These are phyloP conservation scores for Aspergillus wentii DNA, from an alignment of 495 filamentous ascomycete species.

Conservation along the genomic window DNA sequence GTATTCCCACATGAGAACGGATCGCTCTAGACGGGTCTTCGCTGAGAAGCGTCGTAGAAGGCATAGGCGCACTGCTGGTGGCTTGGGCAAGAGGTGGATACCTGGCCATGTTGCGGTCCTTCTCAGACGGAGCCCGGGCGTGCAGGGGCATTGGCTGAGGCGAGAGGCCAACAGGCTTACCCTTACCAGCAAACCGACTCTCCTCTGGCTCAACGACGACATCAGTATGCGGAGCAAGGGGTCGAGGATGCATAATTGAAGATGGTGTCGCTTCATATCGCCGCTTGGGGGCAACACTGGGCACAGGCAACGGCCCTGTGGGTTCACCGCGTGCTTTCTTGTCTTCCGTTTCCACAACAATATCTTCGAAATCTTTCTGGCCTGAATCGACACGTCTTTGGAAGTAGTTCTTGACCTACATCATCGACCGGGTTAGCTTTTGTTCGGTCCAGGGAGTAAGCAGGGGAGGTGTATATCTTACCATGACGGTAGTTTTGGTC, in stretches of 20 bases:
- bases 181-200: slow-evolving; percentile 42
- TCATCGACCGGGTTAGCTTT: no score
- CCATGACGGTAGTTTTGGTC: slow-evolving; percentile 92
- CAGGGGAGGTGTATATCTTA: no score
- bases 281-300: slow-evolving; percentile 55
- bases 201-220: slow-evolving; percentile 48
- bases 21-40: slow-evolving; percentile 30
- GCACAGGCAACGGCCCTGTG: slow-evolving; percentile 59
- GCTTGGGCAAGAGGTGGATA: slow-evolving; percentile 44
- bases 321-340: slow-evolving; percentile 67
- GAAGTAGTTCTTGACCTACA: slow-evolving; percentile 89
- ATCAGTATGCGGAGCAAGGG: slow-evolving; percentile 57
- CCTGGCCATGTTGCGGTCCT: slow-evolving; percentile 30
- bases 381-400: slow-evolving; percentile 68
- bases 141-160: slow-evolving; percentile 29
- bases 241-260: slow-evolving; percentile 53
- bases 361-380: slow-evolving; percentile 62
- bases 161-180: slow-evolving; percentile 25
- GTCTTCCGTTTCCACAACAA: slow-evolving; percentile 65
- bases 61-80: slow-evolving; percentile 27
- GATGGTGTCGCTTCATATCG: slow-evolving; percentile 51
- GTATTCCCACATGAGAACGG: slow-evolving; percentile 20
- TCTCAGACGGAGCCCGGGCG: slow-evolving; percentile 25
- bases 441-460: no score
- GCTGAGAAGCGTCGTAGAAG: slow-evolving; percentile 19